phyloP scores from a whole-genome alignment of 2,329 filamentous ascomycete species.

The Daldinia sp. region DNA sequence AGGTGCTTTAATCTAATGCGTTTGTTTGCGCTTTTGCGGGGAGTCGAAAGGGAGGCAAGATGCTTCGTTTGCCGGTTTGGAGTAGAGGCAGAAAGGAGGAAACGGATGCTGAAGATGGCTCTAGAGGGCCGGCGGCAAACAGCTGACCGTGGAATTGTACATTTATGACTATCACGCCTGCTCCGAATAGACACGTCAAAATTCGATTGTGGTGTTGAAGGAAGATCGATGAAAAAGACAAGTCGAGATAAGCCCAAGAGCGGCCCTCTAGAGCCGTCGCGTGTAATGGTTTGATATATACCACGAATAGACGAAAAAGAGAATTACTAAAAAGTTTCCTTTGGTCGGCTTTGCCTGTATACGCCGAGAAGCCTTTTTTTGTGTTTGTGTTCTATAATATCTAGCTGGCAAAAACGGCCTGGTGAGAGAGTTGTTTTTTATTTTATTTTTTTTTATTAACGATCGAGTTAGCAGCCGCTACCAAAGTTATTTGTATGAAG shows the following conservation, averaged over 20 bases:
- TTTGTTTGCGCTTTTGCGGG: slow-evolving; percentile 44
- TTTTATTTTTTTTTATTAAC: background rate
- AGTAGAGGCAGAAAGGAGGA: slow-evolving; percentile 42
- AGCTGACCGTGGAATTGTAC: slow-evolving; percentile 45
- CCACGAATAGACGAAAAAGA: slow-evolving; percentile 49
- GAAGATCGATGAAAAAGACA: slow-evolving; percentile 26
- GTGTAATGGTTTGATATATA: slow-evolving; percentile 49
- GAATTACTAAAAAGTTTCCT: slow-evolving; percentile 37
- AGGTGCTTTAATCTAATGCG: slow-evolving; percentile 51
- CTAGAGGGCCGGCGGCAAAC: slow-evolving; percentile 41
- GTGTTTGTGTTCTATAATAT: background rate
- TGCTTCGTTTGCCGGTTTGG: slow-evolving; percentile 40
- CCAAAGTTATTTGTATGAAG: slow-evolving; percentile 7
- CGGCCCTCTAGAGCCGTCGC: slow-evolving; percentile 43
- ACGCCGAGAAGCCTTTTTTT: background rate
- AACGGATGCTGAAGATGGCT: slow-evolving; percentile 44
- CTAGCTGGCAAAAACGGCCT: background rate
- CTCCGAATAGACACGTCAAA: slow-evolving; percentile 43
- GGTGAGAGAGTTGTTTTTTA: background rate
- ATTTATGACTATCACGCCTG: slow-evolving; percentile 47
- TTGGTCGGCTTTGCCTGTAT: background rate
- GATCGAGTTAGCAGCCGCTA: background rate
- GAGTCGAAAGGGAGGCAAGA: slow-evolving; percentile 34
- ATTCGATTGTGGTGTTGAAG: slow-evolving; percentile 39
- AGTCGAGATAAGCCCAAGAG: slow-evolving; percentile 24